phyloP scores from a whole-genome alignment of 306 rosid species.

The Chamaecrista fasciculata region DNA sequence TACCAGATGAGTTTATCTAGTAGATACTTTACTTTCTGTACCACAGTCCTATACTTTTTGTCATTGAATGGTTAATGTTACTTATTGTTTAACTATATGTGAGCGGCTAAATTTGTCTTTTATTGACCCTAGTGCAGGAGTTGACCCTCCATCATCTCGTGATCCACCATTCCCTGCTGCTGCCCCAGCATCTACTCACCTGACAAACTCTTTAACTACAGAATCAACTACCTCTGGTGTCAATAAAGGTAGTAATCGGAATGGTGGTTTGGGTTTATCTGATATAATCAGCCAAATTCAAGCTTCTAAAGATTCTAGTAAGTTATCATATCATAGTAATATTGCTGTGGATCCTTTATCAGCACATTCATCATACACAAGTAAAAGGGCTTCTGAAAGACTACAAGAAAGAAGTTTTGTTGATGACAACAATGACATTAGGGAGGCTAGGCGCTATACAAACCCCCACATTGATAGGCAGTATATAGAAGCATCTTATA shows the following conservation, averaged over 20 bases:
- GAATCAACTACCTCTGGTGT: constrained; percentile 62
- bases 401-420: constrained; percentile 59
- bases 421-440: constrained; percentile 61
- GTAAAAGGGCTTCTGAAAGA: constrained; percentile 67
- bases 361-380: constrained; percentile 54
- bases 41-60: constrained; percentile 4
- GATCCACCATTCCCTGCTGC: constrained; percentile 99
- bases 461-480: constrained; percentile 68
- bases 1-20: constrained; percentile 57
- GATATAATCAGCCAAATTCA: constrained; percentile 96
- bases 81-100: constrained; percentile 32
- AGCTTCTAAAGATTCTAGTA: constrained; percentile 90
- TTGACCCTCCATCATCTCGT: constrained; percentile 99
- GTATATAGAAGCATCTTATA: constrained; percentile 63
- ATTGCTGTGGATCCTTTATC: constrained; percentile 52
- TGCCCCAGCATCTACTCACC: constrained; percentile 73
- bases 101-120: constrained; percentile 79
- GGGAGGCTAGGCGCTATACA: constrained; percentile 70
- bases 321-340: constrained; percentile 56
- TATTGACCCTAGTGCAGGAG: constrained; percentile 99
- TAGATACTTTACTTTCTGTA: constrained; percentile 24
- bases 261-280: constrained; percentile 93
- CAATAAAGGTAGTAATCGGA: constrained; percentile 67
- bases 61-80: constrained; percentile 14
- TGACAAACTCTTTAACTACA: constrained; percentile 59